Conservation (phyloP, 176 grass and related monocot species). For the Pontederia crassipes region DNA sequence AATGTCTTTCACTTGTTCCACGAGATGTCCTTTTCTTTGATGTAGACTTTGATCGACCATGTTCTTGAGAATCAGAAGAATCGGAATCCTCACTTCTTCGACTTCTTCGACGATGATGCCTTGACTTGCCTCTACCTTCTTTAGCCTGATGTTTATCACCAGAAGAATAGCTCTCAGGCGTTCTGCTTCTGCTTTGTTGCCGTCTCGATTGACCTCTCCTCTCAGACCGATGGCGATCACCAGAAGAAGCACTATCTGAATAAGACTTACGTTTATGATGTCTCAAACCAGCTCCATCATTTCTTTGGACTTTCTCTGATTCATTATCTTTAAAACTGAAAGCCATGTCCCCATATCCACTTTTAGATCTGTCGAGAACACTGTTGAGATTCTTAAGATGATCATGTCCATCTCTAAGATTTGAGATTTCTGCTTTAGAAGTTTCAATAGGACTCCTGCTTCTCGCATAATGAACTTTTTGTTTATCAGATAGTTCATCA, state of each 20-base stretch:
- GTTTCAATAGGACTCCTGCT: conserved; percentile 8
- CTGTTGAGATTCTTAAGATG: not conserved
- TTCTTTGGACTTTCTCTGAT: conserved; percentile 17
- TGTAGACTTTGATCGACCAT: conserved; percentile 33
- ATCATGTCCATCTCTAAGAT: not conserved
- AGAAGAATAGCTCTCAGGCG: conserved; percentile 30
- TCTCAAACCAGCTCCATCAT: conserved; percentile 9
- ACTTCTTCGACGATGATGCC: conserved; percentile 22
- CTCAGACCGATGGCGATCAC: conserved; percentile 26
- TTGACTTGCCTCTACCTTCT: conserved; percentile 31
- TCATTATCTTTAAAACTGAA: conserved; percentile 18
- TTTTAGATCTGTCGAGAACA: not conserved
- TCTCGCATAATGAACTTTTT: conserved; percentile 1
- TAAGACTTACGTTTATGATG: conserved; percentile 15
- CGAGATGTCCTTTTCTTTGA: conserved; percentile 35
- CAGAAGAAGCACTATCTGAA: conserved; percentile 45
- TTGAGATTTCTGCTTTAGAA: not conserved
- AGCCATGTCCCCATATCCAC: not conserved
- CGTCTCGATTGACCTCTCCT: conserved; percentile 48
- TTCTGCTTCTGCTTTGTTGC: conserved; percentile 35
- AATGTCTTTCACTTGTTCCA: conserved; percentile 44
- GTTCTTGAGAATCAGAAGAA: conserved; percentile 46
- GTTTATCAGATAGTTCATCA: conserved; percentile 15
- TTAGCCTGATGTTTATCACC: conserved; percentile 28
- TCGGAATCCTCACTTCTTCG: conserved; percentile 27